A percentile compares a stretch with the other conserved stretches of the same genome.
Conservation (phyloP, 352 stramenopile species). For the Pythium aristosporum region DNA sequence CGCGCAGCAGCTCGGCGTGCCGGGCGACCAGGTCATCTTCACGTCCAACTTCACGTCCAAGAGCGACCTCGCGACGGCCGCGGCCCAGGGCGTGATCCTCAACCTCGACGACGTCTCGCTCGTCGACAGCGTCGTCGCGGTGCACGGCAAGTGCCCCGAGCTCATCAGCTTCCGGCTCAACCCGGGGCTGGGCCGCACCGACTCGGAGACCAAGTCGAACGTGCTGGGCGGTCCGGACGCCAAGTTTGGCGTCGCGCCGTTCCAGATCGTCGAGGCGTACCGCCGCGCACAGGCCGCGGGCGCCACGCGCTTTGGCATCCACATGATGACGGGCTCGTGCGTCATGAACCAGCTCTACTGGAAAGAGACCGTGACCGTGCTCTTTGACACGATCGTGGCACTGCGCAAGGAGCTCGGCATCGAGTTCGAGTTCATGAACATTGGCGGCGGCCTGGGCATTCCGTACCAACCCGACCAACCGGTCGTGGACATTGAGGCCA, state of each 20-base stretch:
- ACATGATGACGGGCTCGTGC: constrained; percentile 92
- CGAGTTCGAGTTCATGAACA: constrained; percentile 92
- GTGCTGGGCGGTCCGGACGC: constrained; percentile 84
- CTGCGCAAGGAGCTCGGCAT: constrained; percentile 81
- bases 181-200: constrained; percentile 81
- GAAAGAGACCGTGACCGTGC: constrained; percentile 83
- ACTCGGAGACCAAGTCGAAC: constrained; percentile 89
- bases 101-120: constrained; percentile 88
- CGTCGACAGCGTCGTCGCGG: constrained; percentile 69
- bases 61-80: constrained; percentile 67
- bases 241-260: constrained; percentile 88
- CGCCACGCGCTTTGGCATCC: constrained; percentile 86
- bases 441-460: constrained; percentile 86
- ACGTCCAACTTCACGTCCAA: constrained; percentile 90
- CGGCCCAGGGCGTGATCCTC: constrained; percentile 83
- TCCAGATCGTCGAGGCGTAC: constrained; percentile 89
- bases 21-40: constrained; percentile 82
- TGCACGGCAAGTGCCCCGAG: constrained; percentile 71
- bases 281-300: constrained; percentile 74
- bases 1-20: constrained; percentile 69
- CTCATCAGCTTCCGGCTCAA: constrained; percentile 90
- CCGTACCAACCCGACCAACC: constrained; percentile 80
- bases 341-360: constrained; percentile 90
- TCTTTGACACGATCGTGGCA: constrained; percentile 81
- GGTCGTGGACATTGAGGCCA: constrained; percentile 61